phyloP scores from a whole-genome alignment of 495 filamentous ascomycete genomes.

The Talaromyces trachyspermus region DNA sequence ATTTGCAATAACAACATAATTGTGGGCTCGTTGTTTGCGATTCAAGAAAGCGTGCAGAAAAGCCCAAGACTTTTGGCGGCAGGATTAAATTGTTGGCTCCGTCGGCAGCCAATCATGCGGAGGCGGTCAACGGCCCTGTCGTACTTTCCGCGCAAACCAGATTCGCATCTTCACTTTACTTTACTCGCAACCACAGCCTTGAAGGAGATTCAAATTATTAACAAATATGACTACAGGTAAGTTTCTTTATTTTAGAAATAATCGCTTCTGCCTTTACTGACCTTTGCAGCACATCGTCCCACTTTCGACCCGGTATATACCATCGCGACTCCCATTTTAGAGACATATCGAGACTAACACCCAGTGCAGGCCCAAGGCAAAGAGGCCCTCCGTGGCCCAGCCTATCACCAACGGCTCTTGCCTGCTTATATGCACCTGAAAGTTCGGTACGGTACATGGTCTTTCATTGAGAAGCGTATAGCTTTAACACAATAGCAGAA shows the following conservation, averaged over 20 bases:
- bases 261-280: constrained; percentile 16
- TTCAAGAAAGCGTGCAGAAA: background rate
- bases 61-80: constrained; percentile 7
- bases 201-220: background rate
- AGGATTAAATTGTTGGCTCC: background rate
- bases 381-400: constrained; percentile 86
- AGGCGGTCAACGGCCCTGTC: constrained; percentile 3
- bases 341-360: constrained; percentile 13
- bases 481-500: constrained; percentile 37
- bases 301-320: constrained; percentile 80
- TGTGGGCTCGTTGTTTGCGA: too few relatives aligned
- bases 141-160: background rate
- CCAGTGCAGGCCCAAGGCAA: constrained; percentile 72
- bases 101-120: background rate
- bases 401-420: constrained; percentile 92
- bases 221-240: constrained; percentile 61
- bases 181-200: background rate
- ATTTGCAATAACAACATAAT: background rate
- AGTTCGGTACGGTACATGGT: constrained; percentile 48
- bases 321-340: constrained; percentile 13
- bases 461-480: background rate
- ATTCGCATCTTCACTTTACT: background rate
- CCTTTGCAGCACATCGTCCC: constrained; percentile 59
- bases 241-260: background rate
- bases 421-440: constrained; percentile 91